Evolutionary conservation across 1,139 yeast species (phyloP).

Genomic region (Meyerozyma athensensis): DNA sequence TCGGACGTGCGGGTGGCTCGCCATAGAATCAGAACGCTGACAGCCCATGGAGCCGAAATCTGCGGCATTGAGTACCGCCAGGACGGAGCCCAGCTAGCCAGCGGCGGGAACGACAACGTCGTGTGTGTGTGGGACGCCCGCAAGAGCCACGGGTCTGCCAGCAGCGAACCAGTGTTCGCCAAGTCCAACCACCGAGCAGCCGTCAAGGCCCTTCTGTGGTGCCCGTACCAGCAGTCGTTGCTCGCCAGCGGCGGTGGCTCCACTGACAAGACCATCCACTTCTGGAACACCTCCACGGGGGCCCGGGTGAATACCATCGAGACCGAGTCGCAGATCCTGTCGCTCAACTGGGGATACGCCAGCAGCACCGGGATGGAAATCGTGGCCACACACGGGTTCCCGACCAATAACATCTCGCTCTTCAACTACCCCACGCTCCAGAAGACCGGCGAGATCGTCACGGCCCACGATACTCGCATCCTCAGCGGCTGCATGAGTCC

Average conservation of each 20-base stretch:
- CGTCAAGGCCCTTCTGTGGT: conserved; percentile 93
- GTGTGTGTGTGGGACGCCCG: conserved; percentile 96
- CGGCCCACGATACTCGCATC: conserved; percentile 90
- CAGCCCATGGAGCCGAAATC: conserved; percentile 75
- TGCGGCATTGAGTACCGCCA: conserved; percentile 87
- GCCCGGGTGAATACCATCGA: conserved; percentile 81
- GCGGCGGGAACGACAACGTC: conserved; percentile 93
- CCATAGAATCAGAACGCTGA: conserved; percentile 60
- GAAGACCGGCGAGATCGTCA: conserved; percentile 80
- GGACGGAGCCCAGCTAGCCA: conserved; percentile 83
- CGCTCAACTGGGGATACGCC: conserved; percentile 85
- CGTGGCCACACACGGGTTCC: conserved; percentile 93
- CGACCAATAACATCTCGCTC: conserved; percentile 76
- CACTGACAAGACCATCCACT: conserved; percentile 81
- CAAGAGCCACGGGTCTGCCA: conserved; percentile 27
- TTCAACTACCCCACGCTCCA: conserved; percentile 85
- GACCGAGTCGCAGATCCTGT: conserved; percentile 91
- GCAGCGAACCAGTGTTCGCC: conserved; percentile 49
- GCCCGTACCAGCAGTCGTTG: conserved; percentile 78
- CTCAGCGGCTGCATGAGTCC: conserved; percentile 83
- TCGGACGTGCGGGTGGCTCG: conserved; percentile 89
- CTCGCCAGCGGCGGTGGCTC: conserved; percentile 98
- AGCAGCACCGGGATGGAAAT: conserved; percentile 74
- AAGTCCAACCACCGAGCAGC: conserved; percentile 89
- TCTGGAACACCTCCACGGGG: conserved; percentile 95